These are phyloP conservation scores for Murraya paniculata DNA, from an alignment of 345 rosid genomes.

Conservation along the genomic window DNA sequence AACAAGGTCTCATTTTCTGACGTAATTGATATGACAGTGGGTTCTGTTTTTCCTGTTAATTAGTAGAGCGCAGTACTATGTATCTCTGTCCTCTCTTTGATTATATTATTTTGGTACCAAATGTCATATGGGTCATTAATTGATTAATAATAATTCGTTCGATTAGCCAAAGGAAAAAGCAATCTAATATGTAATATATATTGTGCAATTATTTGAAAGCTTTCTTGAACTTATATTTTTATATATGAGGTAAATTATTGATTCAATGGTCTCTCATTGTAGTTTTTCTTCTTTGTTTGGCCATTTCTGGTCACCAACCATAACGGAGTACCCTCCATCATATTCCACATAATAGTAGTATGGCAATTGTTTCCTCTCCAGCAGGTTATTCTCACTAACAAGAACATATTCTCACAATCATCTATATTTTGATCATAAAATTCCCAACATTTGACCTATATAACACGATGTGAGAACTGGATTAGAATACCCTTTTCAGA, in stretches of 20 bases:
- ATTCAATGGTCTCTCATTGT: not conserved
- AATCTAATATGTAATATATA: not conserved
- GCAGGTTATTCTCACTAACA: not conserved
- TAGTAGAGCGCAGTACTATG: not conserved
- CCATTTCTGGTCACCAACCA: slow-evolving; percentile 47
- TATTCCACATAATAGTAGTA: slow-evolving; percentile 6
- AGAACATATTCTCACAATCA: not conserved
- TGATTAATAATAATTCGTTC: not conserved
- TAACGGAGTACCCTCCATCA: slow-evolving; percentile 16
- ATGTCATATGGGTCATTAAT: not conserved
- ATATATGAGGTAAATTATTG: slow-evolving; percentile 6
- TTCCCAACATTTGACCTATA: not conserved
- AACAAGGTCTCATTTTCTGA: slow-evolving; percentile 32
- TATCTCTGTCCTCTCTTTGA: not conserved
- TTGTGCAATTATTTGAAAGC: slow-evolving; percentile 4
- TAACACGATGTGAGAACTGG: no score
- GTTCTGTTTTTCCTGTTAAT: not conserved
- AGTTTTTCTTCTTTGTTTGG: slow-evolving; percentile 39
- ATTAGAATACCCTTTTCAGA: not conserved
- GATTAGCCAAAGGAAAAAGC: not conserved
- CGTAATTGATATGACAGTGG: slow-evolving; percentile 28
- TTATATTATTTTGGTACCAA: not conserved
- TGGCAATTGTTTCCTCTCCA: not conserved
- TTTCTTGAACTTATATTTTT: slow-evolving; percentile 1
- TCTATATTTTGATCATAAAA: not conserved